Percentiles rank a stretch among this genome's conserved stretches.
phyloP scores from a whole-genome alignment of 1,139 yeast genomes.

The Diutina pseudorugosa region DNA sequence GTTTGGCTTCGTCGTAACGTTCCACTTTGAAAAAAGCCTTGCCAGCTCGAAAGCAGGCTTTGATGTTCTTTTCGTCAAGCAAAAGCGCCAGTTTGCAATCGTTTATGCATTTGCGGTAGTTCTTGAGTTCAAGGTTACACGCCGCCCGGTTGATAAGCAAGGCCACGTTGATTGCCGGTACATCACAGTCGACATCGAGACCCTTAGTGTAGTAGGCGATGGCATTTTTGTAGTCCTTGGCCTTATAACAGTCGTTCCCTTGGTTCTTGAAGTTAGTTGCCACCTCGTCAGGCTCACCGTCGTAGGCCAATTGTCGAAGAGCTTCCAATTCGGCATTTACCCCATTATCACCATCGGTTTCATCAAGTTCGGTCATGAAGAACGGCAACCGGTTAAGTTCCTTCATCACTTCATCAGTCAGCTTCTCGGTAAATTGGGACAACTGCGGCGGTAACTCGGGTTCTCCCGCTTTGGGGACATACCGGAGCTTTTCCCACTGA shows the following conservation, averaged over 20 bases:
- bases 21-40: constrained; percentile 65
- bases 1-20: constrained; percentile 59
- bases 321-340: constrained; percentile 75
- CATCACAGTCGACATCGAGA: constrained; percentile 54
- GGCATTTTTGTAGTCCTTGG: constrained; percentile 64
- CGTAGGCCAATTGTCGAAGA: constrained; percentile 80
- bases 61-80: constrained; percentile 56
- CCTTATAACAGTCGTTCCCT: constrained; percentile 78
- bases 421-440: constrained; percentile 48
- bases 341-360: constrained; percentile 67
- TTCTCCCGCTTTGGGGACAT: constrained; percentile 65
- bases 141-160: constrained; percentile 80
- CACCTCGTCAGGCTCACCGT: constrained; percentile 88
- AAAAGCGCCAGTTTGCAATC: constrained; percentile 70
- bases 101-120: constrained; percentile 75
- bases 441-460: constrained; percentile 80
- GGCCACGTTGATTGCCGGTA: constrained; percentile 39
- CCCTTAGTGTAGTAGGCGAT: constrained; percentile 72
- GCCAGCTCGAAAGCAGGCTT: constrained; percentile 80
- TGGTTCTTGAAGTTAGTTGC: constrained; percentile 85
- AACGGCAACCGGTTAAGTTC: constrained; percentile 83
- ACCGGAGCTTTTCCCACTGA: constrained; percentile 44
- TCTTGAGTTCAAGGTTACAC: constrained; percentile 73
- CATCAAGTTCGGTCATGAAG: constrained; percentile 84
- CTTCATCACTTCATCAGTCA: constrained; percentile 64